Evolutionary conservation across 2,329 filamentous ascomycete species (phyloP).

Genomic region (Fusarium odoratissimum): DNA sequence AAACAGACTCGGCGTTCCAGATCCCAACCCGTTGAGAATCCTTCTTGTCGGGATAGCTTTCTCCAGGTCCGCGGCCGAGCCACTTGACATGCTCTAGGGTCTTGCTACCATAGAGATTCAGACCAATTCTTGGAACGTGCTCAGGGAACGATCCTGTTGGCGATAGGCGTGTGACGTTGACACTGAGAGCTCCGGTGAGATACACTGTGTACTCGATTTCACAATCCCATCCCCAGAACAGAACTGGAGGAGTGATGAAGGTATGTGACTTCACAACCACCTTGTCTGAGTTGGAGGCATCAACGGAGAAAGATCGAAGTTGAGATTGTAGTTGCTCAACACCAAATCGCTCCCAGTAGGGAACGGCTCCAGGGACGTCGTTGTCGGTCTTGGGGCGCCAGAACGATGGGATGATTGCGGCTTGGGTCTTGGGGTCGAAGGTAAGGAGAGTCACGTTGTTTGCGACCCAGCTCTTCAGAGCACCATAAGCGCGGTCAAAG

Average conservation of each 20-base stretch:
- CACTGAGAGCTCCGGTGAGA: slow-evolving; percentile 55
- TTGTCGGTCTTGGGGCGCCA: slow-evolving; percentile 76
- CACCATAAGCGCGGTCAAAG: slow-evolving; percentile 60
- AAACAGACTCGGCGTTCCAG: slow-evolving; percentile 55
- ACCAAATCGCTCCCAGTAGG: slow-evolving; percentile 68
- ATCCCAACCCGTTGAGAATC: slow-evolving; percentile 65
- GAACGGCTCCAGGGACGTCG: slow-evolving; percentile 64
- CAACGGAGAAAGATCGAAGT: slow-evolving; percentile 55
- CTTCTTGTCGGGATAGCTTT: slow-evolving; percentile 73
- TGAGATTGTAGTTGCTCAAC: slow-evolving; percentile 60
- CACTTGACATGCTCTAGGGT: slow-evolving; percentile 63
- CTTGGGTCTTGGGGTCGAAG: slow-evolving; percentile 49
- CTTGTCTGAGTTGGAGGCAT: slow-evolving; percentile 55
- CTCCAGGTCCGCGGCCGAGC: slow-evolving; percentile 72
- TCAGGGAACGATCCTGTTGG: slow-evolving; percentile 62
- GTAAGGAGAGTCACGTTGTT: slow-evolving; percentile 51
- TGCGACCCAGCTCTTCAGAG: slow-evolving; percentile 56
- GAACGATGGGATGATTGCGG: slow-evolving; percentile 61
- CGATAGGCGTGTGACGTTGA: slow-evolving; percentile 57
- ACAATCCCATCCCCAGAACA: slow-evolving; percentile 68
- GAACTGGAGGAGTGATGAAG: slow-evolving; percentile 67
- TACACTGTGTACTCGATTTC: slow-evolving; percentile 64
- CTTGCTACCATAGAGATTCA: slow-evolving; percentile 64
- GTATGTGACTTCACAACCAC: slow-evolving; percentile 65
- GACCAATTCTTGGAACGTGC: slow-evolving; percentile 70